Conservation (phyloP, 192 early-diverging fungal genomes). For the Cetraspora pellucida region DNA sequence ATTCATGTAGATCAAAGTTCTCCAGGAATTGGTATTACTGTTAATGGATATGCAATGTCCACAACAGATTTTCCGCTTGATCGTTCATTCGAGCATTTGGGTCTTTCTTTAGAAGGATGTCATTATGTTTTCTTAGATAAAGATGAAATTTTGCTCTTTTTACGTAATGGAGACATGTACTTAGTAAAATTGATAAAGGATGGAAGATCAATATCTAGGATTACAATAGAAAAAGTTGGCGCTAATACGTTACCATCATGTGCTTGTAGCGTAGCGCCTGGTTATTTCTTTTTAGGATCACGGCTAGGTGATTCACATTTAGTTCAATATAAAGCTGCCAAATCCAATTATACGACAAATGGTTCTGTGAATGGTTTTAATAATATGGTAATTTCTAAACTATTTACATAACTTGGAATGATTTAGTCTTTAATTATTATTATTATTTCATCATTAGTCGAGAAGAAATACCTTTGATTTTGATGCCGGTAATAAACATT, state of each 20-base stretch:
- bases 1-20: slow-evolving; percentile 86
- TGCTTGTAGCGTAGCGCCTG: slow-evolving; percentile 46
- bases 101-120: slow-evolving; percentile 72
- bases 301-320: slow-evolving; percentile 70
- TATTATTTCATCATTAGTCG: not conserved
- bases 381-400: not conserved
- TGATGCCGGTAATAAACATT: slow-evolving; percentile 8
- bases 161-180: slow-evolving; percentile 73
- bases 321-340: slow-evolving; percentile 59
- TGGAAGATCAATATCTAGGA: slow-evolving; percentile 79
- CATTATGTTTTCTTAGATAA: slow-evolving; percentile 66
- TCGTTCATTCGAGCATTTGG: slow-evolving; percentile 54
- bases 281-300: slow-evolving; percentile 73
- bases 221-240: slow-evolving; percentile 59
- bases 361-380: not conserved
- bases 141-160: slow-evolving; percentile 70
- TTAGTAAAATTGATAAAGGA: slow-evolving; percentile 71
- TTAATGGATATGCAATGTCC: slow-evolving; percentile 68
- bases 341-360: not conserved
- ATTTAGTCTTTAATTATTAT: not conserved
- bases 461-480: slow-evolving; percentile 2
- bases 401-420: not conserved
- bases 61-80: slow-evolving; percentile 56
- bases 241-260: slow-evolving; percentile 57
- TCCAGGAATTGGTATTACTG: slow-evolving; percentile 70